phyloP scores from a whole-genome alignment of 192 early-diverging fungal genomes.

The Chytriomyces sp. region DNA sequence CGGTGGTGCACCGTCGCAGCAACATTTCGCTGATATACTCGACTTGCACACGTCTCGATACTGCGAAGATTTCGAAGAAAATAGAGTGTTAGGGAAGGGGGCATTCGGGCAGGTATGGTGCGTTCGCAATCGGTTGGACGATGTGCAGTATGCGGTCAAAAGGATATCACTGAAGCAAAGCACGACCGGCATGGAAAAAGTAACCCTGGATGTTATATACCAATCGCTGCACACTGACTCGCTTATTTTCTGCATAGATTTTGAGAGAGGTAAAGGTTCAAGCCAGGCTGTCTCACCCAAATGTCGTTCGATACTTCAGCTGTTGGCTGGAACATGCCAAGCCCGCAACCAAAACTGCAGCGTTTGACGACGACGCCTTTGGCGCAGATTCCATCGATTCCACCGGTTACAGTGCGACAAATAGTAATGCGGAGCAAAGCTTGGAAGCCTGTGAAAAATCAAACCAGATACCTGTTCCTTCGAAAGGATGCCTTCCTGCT shows the following conservation, averaged over 20 bases:
- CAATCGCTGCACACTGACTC: background rate
- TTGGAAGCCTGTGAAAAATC: background rate
- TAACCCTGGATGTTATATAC: background rate
- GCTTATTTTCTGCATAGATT: conserved; percentile 57
- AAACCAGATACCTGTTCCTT: no score
- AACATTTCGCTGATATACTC: conserved; percentile 57
- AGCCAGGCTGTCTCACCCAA: conserved; percentile 82
- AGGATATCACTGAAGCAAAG: conserved; percentile 64
- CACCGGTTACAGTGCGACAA: background rate
- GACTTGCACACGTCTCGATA: conserved; percentile 73
- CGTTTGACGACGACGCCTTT: conserved; percentile 17
- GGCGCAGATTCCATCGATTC: conserved; percentile 30
- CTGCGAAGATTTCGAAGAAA: conserved; percentile 79
- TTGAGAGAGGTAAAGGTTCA: conserved; percentile 91
- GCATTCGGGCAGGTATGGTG: conserved; percentile 89
- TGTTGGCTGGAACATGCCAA: conserved; percentile 85
- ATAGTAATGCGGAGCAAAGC: background rate
- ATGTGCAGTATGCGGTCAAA: conserved; percentile 91
- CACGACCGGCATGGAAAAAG: conserved; percentile 53
- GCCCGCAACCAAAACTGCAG: conserved; percentile 31
- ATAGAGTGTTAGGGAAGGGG: conserved; percentile 81
- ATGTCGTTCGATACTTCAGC: conserved; percentile 92
- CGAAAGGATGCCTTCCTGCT: no score
- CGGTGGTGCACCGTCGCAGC: background rate
- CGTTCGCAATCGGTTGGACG: conserved; percentile 88